These are phyloP conservation scores for Salvia miltiorrhiza DNA, from an alignment of 257 asterid species.

Conservation along the genomic window DNA sequence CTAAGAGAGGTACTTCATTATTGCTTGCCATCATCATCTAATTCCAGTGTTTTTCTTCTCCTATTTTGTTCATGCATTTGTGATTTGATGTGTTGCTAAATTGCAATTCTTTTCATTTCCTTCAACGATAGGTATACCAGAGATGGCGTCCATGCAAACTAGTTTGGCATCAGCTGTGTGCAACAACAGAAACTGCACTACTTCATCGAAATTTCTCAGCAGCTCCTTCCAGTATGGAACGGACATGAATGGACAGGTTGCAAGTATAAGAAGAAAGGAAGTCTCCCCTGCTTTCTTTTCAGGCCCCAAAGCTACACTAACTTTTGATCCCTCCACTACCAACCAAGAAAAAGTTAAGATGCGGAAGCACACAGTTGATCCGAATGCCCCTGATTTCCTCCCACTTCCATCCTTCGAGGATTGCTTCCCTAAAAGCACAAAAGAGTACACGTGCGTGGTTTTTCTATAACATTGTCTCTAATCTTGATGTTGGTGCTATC, in stretches of 20 bases:
- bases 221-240: constrained; percentile 58
- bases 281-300: constrained; percentile 20
- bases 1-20: not conserved
- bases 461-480: not conserved
- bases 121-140: not conserved
- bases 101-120: not conserved
- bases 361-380: constrained; percentile 84
- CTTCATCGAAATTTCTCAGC: constrained; percentile 39
- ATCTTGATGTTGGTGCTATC: not conserved
- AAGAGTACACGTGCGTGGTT: constrained; percentile 57
- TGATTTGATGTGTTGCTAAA: not conserved
- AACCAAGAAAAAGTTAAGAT: constrained; percentile 48
- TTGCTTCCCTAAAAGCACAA: constrained; percentile 94
- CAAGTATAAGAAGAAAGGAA: constrained; percentile 33
- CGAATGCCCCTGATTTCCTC: constrained; percentile 83
- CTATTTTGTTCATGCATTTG: not conserved
- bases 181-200: constrained; percentile 46
- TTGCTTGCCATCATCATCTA: not conserved
- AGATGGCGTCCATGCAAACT: constrained; percentile 76
- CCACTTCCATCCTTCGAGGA: constrained; percentile 92
- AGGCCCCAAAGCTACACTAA: constrained; percentile 62
- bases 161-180: constrained; percentile 61
- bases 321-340: constrained; percentile 68
- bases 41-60: not conserved
- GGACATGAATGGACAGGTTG: constrained; percentile 36